A percentile compares a stretch with the other conserved stretches of the same genome.
These are phyloP conservation scores for Lumnitzera littorea DNA, from an alignment of 345 rosid species.

Conservation along the genomic window DNA sequence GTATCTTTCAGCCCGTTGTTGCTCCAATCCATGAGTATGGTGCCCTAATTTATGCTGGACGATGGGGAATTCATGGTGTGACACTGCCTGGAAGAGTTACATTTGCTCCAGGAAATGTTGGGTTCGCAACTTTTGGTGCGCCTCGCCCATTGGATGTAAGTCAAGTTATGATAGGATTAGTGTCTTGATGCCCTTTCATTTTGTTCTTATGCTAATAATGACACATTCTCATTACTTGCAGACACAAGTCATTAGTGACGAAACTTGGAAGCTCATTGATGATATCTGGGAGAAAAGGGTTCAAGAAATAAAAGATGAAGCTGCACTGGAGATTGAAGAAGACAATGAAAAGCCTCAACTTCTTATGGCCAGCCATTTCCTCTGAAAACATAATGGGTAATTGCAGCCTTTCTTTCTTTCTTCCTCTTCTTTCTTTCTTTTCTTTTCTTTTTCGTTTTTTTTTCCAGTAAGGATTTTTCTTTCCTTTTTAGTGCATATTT, in stretches of 20 bases:
- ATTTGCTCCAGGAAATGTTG: conserved; percentile 93
- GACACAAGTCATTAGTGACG: conserved; percentile 71
- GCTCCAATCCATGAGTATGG: conserved; percentile 78
- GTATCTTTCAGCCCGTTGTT: conserved; percentile 46
- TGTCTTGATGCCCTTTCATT: neutral
- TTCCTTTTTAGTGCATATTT: too few relatives aligned
- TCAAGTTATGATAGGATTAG: conserved; percentile 3
- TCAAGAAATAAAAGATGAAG: conserved; percentile 58
- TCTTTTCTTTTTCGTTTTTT: too few relatives aligned
- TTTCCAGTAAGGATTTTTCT: too few relatives aligned
- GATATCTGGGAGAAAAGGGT: conserved; percentile 71
- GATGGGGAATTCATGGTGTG: conserved; percentile 90
- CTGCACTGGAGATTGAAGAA: conserved; percentile 54
- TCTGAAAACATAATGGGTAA: conserved; percentile 21
- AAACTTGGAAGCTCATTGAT: conserved; percentile 87
- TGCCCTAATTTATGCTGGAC: conserved; percentile 79
- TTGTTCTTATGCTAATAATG: neutral
- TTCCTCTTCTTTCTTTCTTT: too few relatives aligned
- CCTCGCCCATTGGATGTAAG: conserved; percentile 84
- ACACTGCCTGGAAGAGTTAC: conserved; percentile 90
- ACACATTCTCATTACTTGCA: conserved; percentile 18
- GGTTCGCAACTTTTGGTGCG: conserved; percentile 88
- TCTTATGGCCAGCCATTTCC: conserved; percentile 85
- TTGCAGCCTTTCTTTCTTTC: too few relatives aligned
- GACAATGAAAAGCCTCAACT: conserved; percentile 70